phyloP scores from a whole-genome alignment of 306 rosid genomes.

The Senna tora region DNA sequence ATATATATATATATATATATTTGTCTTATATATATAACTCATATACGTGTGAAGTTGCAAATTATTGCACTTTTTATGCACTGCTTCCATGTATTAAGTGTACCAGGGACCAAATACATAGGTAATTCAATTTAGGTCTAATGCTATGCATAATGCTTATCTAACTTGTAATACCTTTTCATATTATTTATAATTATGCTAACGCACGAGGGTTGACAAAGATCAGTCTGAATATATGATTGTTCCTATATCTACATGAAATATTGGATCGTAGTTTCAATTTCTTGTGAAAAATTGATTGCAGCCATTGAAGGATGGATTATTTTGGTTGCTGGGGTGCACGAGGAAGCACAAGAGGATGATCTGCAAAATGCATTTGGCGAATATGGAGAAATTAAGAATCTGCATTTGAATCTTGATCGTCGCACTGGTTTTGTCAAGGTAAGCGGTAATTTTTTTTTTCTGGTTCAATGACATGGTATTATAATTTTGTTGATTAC shows the following conservation, averaged over 20 bases:
- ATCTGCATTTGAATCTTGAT: slow-evolving; percentile 91
- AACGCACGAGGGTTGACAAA: not conserved
- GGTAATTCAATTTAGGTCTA: too few relatives aligned
- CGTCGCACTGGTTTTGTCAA: slow-evolving; percentile 98
- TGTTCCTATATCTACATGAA: not conserved
- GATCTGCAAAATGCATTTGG: slow-evolving; percentile 87
- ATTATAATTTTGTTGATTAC: not conserved
- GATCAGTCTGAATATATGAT: not conserved
- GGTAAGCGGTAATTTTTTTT: slow-evolving; percentile 44
- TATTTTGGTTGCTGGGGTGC: slow-evolving; percentile 87
- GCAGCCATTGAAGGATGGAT: slow-evolving; percentile 99
- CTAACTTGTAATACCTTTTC: not conserved
- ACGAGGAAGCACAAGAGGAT: slow-evolving; percentile 98
- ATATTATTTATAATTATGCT: not conserved
- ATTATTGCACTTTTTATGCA: not conserved
- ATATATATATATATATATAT: too few relatives aligned
- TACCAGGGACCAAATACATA: too few relatives aligned
- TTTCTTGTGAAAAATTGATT: not conserved
- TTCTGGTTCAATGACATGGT: not conserved
- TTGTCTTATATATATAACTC: too few relatives aligned
- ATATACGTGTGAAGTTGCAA: too few relatives aligned
- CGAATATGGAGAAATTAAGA: slow-evolving; percentile 91
- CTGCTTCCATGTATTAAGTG: not conserved
- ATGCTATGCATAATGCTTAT: not conserved
- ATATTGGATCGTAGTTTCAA: not conserved